Conservation (phyloP, 2,329 filamentous ascomycete species). For the Diplodia mutila region DNA sequence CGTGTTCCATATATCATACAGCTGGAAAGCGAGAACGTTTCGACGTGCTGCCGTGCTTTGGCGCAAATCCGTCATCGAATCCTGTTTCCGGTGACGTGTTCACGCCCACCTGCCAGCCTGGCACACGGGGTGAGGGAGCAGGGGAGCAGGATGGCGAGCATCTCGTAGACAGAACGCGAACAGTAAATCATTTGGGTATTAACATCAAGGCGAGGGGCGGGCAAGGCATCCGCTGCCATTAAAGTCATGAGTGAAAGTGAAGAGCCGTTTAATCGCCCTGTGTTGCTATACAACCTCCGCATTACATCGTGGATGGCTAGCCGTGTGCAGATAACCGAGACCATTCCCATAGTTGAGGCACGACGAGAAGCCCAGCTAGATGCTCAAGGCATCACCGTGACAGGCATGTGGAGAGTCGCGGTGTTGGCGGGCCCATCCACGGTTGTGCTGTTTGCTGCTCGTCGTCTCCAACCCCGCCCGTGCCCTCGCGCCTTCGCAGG, state of each 20-base stretch:
- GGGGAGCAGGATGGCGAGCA: neutral
- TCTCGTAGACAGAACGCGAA: neutral
- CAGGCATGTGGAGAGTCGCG: neutral
- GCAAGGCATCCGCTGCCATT: conserved; percentile 10
- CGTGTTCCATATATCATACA: neutral
- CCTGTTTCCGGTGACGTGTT: neutral
- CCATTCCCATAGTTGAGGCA: conserved; percentile 7
- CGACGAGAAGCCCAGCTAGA: conserved; percentile 1
- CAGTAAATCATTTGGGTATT: conserved; percentile 20
- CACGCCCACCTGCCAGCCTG: neutral
- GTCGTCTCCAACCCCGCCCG: conserved; percentile 3
- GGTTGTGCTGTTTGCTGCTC: neutral
- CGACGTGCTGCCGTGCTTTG: neutral
- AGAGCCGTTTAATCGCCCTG: neutral
- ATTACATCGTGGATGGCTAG: conserved; percentile 15
- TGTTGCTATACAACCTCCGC: conserved; percentile 20
- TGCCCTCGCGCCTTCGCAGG: conserved; percentile 1
- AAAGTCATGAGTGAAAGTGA: conserved; percentile 4
- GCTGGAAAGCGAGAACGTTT: neutral
- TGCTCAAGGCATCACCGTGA: conserved; percentile 9
- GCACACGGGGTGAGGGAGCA: neutral
- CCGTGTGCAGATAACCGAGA: conserved; percentile 3
- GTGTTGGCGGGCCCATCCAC: conserved; percentile 11
- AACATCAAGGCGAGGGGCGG: conserved; percentile 10
- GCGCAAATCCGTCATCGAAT: neutral